Evolutionary conservation across 2,329 filamentous ascomycete species (phyloP).

Genomic region (Cercospora sesami): DNA sequence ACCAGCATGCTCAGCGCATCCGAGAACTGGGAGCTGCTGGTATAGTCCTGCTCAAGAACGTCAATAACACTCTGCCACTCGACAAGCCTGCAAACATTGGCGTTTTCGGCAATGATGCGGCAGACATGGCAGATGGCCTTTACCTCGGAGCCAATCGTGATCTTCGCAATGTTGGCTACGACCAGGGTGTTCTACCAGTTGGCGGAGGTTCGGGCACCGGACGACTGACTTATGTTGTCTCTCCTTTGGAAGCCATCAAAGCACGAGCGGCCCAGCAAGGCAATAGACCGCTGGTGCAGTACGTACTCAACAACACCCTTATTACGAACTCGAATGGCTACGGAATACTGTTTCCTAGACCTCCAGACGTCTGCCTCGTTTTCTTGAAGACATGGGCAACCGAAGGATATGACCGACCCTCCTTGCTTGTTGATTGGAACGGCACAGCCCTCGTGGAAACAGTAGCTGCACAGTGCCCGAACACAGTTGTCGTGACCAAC

Average conservation of each 20-base stretch:
- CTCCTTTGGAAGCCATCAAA: slow-evolving; percentile 47
- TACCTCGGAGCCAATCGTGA: slow-evolving; percentile 33
- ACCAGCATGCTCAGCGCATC: slow-evolving; percentile 40
- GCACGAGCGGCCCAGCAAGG: slow-evolving; percentile 32
- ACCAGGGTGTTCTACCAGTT: slow-evolving; percentile 47
- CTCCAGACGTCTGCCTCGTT: slow-evolving; percentile 55
- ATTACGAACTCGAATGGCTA: slow-evolving; percentile 38
- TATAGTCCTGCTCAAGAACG: slow-evolving; percentile 53
- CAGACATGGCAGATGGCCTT: slow-evolving; percentile 52
- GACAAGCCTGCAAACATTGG: slow-evolving; percentile 51
- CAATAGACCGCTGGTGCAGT: slow-evolving; percentile 47
- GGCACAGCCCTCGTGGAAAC: slow-evolving; percentile 46
- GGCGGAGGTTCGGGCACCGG: slow-evolving; percentile 48
- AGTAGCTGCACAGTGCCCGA: slow-evolving; percentile 55
- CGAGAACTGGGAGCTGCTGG: slow-evolving; percentile 45
- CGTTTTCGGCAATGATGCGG: slow-evolving; percentile 53
- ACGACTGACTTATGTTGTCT: slow-evolving; percentile 42
- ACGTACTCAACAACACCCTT: slow-evolving; percentile 44
- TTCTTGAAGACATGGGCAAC: slow-evolving; percentile 58
- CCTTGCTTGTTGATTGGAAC: slow-evolving; percentile 48
- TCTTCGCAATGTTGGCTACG: slow-evolving; percentile 34
- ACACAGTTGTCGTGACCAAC: slow-evolving; percentile 63
- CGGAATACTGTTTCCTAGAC: slow-evolving; percentile 45
- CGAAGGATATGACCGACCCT: slow-evolving; percentile 48
- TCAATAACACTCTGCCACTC: slow-evolving; percentile 53